Evolutionary conservation across 495 filamentous ascomycete genomes (phyloP).

Genomic region (Aspergillus baeticus): DNA sequence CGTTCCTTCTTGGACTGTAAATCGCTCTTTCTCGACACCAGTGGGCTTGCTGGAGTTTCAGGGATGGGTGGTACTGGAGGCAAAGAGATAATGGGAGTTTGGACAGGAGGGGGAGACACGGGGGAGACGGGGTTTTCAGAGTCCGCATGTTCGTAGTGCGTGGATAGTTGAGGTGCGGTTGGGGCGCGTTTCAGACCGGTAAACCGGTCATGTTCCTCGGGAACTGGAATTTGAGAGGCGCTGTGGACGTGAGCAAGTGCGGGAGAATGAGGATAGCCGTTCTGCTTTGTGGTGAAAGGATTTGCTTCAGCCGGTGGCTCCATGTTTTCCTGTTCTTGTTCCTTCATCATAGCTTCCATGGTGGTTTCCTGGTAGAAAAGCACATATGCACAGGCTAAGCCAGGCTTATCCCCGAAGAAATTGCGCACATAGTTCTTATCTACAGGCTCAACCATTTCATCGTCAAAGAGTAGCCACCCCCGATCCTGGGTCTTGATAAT

Average conservation of each 20-base stretch:
- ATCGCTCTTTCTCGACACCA: constrained; percentile 48
- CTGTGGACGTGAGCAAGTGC: constrained; percentile 41
- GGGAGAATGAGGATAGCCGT: constrained; percentile 33
- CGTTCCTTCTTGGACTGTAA: constrained; percentile 45
- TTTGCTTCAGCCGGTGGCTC: constrained; percentile 57
- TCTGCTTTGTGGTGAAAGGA: constrained; percentile 51
- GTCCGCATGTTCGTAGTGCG: constrained; percentile 34
- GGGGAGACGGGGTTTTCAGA: constrained; percentile 14
- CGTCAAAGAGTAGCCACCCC: constrained; percentile 95
- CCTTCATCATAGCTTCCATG: constrained; percentile 76
- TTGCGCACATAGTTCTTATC: constrained; percentile 96
- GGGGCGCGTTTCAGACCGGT: constrained; percentile 56
- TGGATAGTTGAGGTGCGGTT: constrained; percentile 55
- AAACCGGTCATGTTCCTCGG: constrained; percentile 49
- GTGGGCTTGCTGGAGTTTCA: constrained; percentile 24
- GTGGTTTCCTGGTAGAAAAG: constrained; percentile 98
- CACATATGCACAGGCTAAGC: constrained; percentile 92
- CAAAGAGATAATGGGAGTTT: constrained; percentile 11
- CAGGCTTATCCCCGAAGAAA: constrained; percentile 93
- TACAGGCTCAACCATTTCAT: constrained; percentile 97
- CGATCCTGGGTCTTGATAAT: constrained; percentile 97
- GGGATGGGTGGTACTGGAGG: constrained; percentile 41
- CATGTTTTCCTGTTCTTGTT: constrained; percentile 78
- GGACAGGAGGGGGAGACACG: constrained; percentile 14
- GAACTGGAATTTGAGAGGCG: constrained; percentile 37